phyloP scores from a whole-genome alignment of 805 yeast genomes.

The Cyberlindnera euphorbiae region DNA sequence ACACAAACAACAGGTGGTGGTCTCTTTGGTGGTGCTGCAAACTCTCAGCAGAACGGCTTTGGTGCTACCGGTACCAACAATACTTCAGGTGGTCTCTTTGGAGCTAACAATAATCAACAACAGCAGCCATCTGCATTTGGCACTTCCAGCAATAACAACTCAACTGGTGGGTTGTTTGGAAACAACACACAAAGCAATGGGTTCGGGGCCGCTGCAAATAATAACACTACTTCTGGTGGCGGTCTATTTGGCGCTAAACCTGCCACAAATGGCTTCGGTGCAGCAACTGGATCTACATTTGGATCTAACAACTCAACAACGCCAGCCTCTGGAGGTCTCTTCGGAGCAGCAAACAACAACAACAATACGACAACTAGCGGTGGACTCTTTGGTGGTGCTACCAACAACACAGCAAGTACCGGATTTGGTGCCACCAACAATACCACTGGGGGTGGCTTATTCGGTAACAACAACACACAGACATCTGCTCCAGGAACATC shows the following conservation, averaged over 20 bases:
- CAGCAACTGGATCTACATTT: constrained; percentile 7
- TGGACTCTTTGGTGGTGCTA: constrained; percentile 24
- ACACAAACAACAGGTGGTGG: constrained; percentile 23
- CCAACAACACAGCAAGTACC: no score
- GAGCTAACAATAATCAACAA: constrained; percentile 2
- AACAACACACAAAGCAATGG: constrained; percentile 11
- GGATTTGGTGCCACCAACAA: no score
- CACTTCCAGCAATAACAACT: constrained; percentile 6
- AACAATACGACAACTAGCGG: constrained; percentile 1
- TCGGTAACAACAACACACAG: constrained; percentile 21
- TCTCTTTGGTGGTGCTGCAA: constrained; percentile 36
- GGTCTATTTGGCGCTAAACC: constrained; percentile 38
- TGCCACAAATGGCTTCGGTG: constrained; percentile 23
- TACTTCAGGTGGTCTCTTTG: constrained; percentile 5
- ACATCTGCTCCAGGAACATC: no score
- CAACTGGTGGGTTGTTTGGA: constrained; percentile 11
- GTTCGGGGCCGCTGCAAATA: constrained; percentile 10
- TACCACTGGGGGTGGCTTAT: constrained; percentile 26
- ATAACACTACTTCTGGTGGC: constrained; percentile 27
- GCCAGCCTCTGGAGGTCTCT: no score
- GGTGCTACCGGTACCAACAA: constrained; percentile 5
- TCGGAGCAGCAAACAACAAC: constrained; percentile 1
- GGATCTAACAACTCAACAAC: background rate
- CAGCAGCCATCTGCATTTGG: constrained; percentile 17
- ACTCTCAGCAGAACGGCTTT: constrained; percentile 15